These are phyloP conservation scores for Penicillium vulpinum DNA, from an alignment of 2,329 filamentous ascomycete species.

Conservation along the genomic window DNA sequence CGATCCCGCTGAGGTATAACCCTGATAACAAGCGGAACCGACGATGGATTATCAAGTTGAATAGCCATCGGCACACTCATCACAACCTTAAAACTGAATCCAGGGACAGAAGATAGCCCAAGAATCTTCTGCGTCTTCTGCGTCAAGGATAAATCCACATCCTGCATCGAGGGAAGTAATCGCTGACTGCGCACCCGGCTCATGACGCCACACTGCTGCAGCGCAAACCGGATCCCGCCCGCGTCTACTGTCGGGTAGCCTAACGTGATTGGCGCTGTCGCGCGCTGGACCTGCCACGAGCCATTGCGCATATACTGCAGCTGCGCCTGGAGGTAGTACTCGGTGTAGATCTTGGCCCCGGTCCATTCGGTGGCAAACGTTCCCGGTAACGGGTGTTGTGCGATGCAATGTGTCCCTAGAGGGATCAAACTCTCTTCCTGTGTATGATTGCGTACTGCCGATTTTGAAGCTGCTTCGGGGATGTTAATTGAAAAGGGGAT, in stretches of 20 bases:
- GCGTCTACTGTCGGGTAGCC: neutral
- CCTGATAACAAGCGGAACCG: constrained; percentile 17
- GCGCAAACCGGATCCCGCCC: neutral
- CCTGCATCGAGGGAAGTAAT: constrained; percentile 34
- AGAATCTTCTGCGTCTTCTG: constrained; percentile 39
- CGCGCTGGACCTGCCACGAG: neutral
- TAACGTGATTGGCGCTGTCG: neutral
- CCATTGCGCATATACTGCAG: neutral
- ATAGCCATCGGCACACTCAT: constrained; percentile 31
- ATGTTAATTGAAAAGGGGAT: constrained; percentile 1
- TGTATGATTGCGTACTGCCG: neutral
- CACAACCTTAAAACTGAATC: constrained; percentile 28
- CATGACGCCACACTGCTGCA: neutral
- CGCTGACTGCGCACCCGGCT: constrained; percentile 27
- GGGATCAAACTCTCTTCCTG: neutral
- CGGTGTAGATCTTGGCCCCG: neutral
- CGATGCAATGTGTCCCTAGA: neutral
- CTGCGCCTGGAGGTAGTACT: neutral
- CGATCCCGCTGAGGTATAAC: constrained; percentile 1
- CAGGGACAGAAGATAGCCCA: constrained; percentile 34
- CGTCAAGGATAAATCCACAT: constrained; percentile 32
- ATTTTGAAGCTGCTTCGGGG: neutral
- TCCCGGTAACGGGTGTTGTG: neutral
- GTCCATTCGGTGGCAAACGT: neutral
- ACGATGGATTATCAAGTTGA: constrained; percentile 17